These are phyloP conservation scores for Zoysia pacifica DNA, from an alignment of 176 grass and related monocot genomes.

Conservation along the genomic window DNA sequence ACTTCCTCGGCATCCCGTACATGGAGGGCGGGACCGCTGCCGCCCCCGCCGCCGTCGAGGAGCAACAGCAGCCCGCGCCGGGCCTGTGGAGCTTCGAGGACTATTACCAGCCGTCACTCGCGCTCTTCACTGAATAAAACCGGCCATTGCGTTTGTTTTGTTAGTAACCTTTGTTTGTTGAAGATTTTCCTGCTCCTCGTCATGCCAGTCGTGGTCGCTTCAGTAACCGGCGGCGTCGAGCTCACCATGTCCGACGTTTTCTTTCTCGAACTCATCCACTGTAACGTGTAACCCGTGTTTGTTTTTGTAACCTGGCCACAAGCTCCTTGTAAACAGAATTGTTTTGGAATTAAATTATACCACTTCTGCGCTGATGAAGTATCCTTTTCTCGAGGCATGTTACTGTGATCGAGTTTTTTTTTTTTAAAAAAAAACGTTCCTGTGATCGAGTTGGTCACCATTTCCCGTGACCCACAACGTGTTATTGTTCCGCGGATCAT, in stretches of 20 bases:
- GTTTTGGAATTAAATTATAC: background rate
- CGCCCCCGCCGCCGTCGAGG: background rate
- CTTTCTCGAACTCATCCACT: background rate
- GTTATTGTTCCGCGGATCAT: background rate
- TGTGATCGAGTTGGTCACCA: too few relatives aligned
- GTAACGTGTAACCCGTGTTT: background rate
- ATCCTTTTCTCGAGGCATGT: too few relatives aligned
- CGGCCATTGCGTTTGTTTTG: background rate
- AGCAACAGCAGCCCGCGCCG: conserved; percentile 2
- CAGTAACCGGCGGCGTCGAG: too few relatives aligned
- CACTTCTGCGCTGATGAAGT: too few relatives aligned
- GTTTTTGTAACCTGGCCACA: background rate
- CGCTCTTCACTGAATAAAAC: conserved; percentile 32
- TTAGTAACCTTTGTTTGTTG: background rate
- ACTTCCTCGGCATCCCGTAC: conserved; percentile 80
- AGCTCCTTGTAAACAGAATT: background rate
- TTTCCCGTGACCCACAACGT: too few relatives aligned
- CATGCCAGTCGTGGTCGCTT: background rate
- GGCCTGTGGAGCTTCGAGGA: conserved; percentile 77
- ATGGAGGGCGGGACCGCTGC: conserved; percentile 61
- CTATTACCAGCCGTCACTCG: conserved; percentile 25
- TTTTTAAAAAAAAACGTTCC: too few relatives aligned
- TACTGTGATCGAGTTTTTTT: too few relatives aligned
- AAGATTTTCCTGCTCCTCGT: background rate
- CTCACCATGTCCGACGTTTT: background rate